Evolutionary conservation across 805 yeast species (phyloP).

Genomic region (Torulaspora delbrueckii): DNA sequence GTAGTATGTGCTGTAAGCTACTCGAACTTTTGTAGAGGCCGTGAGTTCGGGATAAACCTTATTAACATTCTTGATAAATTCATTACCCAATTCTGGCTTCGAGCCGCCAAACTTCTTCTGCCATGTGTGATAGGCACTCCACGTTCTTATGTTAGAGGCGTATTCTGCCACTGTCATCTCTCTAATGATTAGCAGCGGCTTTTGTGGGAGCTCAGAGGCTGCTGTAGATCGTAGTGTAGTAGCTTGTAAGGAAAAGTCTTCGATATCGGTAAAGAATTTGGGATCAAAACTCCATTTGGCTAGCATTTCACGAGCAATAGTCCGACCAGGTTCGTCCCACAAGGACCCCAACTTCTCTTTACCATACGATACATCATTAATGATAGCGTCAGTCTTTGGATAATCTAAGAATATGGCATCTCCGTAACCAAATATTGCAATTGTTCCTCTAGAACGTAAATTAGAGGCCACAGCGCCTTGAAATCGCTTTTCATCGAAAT

Average conservation of each 20-base stretch:
- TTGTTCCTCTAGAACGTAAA: conserved; percentile 57
- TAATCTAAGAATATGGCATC: conserved; percentile 58
- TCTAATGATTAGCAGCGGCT: conserved; percentile 35
- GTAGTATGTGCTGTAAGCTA: conserved; percentile 30
- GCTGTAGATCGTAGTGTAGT: conserved; percentile 16
- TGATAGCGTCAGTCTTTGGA: conserved; percentile 52
- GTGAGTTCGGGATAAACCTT: conserved; percentile 28
- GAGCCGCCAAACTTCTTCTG: conserved; percentile 32
- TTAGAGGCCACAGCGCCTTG: conserved; percentile 46
- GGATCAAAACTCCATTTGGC: conserved; percentile 15
- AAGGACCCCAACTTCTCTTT: conserved; percentile 46
- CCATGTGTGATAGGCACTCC: conserved; percentile 65
- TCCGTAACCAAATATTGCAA: conserved; percentile 75
- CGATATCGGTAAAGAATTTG: conserved; percentile 40
- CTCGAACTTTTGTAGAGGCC: conserved; percentile 13
- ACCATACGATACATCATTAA: conserved; percentile 47
- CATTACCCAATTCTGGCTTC: conserved; percentile 47
- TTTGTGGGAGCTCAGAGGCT: conserved; percentile 12
- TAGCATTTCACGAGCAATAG: conserved; percentile 44
- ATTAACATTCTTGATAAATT: conserved; percentile 37
- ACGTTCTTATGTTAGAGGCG: conserved; percentile 55
- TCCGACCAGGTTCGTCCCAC: conserved; percentile 87
- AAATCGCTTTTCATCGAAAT: conserved; percentile 61
- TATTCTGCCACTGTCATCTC: conserved; percentile 44
- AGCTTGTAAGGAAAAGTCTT: conserved; percentile 29